Evolutionary conservation across 345 rosid genomes (phyloP).

Genomic region (Hibiscus syriacus): DNA sequence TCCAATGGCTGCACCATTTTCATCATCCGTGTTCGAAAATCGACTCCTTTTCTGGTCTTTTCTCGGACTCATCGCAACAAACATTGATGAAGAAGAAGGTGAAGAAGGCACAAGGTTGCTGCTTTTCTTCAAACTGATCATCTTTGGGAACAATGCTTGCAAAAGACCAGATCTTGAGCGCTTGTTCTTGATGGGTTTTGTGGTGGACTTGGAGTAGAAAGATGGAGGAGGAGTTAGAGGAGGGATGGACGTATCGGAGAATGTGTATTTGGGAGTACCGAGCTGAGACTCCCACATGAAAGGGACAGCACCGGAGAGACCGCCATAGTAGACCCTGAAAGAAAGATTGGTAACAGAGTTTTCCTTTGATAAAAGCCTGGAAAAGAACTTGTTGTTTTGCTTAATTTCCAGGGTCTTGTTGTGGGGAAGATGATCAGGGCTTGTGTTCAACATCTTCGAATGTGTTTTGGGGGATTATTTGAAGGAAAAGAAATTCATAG

Average conservation of each 20-base stretch:
- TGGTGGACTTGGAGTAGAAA: conserved; percentile 11
- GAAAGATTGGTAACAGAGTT: conserved; percentile 34
- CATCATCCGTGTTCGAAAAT: conserved; percentile 19
- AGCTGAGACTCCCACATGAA: conserved; percentile 67
- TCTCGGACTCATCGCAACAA: neutral
- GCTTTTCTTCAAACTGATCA: conserved; percentile 19
- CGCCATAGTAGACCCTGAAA: conserved; percentile 37
- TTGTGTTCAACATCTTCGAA: conserved; percentile 17
- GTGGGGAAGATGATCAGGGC: conserved; percentile 23
- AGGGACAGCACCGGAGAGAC: conserved; percentile 39
- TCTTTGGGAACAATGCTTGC: conserved; percentile 26
- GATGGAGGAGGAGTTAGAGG: no score
- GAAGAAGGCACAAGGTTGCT: neutral
- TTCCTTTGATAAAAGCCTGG: conserved; percentile 48
- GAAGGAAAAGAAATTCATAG: neutral
- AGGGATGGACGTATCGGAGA: conserved; percentile 22
- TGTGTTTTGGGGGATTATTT: neutral
- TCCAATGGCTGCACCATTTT: conserved; percentile 9
- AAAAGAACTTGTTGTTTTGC: conserved; percentile 41
- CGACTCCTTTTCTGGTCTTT: conserved; percentile 6
- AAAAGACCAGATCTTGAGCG: conserved; percentile 37
- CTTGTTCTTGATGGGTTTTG: conserved; percentile 22
- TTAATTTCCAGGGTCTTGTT: conserved; percentile 24
- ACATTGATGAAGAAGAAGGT: no score
- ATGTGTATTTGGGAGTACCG: conserved; percentile 42